Conservation (phyloP, 108 stramenopile genomes). For the Pseudonitzschia pungens region DNA sequence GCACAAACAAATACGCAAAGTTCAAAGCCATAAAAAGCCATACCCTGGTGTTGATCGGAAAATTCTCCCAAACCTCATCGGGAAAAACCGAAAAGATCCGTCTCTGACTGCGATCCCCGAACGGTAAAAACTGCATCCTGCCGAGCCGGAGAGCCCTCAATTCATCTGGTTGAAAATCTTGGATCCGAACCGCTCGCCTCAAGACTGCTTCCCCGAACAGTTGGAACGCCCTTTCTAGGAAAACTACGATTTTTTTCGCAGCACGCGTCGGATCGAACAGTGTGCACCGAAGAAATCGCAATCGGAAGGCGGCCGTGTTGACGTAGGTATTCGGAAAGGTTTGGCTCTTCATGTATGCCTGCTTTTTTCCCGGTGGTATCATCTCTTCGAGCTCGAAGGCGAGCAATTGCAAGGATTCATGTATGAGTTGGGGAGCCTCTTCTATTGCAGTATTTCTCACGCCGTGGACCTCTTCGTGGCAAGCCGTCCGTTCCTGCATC, state of each 20-base stretch:
- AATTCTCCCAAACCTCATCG: too few species aligned
- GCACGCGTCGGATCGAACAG: conserved; percentile 7
- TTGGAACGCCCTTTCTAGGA: neutral
- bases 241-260: neutral
- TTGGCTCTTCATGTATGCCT: too few species aligned
- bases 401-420: neutral
- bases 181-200: neutral
- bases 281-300: conserved; percentile 7
- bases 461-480: conserved; percentile 19
- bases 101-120: conserved; percentile 5
- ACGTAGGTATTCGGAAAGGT: conserved; percentile 3
- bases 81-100: neutral
- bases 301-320: neutral
- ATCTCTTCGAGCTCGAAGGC: neutral
- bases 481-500: neutral
- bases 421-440: conserved; percentile 4
- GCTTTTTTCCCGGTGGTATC: too few species aligned
- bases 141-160: neutral
- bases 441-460: neutral
- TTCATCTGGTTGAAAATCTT: conserved; percentile 8
- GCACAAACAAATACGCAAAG: too few species aligned
- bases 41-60: neutral
- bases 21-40: too few species aligned
- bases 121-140: neutral
- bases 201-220: conserved; percentile 17